Percentiles rank a stretch among this genome's conserved stretches.
These are phyloP conservation scores for Luvunga scandens DNA, from an alignment of 345 rosid species.

Conservation along the genomic window DNA sequence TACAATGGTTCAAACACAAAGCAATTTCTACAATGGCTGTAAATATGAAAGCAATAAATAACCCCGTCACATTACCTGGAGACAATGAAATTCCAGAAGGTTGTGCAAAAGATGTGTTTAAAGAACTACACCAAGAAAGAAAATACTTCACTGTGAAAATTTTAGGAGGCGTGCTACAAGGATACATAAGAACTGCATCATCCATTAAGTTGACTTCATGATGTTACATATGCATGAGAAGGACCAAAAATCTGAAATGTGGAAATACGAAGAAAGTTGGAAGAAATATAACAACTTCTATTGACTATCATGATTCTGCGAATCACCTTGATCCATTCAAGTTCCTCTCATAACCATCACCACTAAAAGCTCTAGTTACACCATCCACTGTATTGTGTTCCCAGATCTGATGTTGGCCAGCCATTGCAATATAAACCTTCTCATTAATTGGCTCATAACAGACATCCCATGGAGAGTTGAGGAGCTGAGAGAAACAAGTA, in stretches of 20 bases:
- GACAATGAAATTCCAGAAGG: slow-evolving; percentile 88
- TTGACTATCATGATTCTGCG: slow-evolving; percentile 1
- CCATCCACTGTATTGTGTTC: slow-evolving; percentile 64
- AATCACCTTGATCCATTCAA: slow-evolving; percentile 80
- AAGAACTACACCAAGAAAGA: slow-evolving; percentile 51
- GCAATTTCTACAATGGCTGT: not conserved
- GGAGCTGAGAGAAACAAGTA: slow-evolving; percentile 47
- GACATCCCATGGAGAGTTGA: slow-evolving; percentile 97
- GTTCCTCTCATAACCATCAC: slow-evolving; percentile 91
- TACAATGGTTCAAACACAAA: not conserved
- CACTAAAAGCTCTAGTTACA: slow-evolving; percentile 75
- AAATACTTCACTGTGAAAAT: not conserved
- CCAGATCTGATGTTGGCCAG: slow-evolving; percentile 98
- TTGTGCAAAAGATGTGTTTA: slow-evolving; percentile 81
- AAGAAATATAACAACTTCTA: not conserved
- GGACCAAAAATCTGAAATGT: slow-evolving; percentile 4
- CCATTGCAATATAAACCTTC: slow-evolving; percentile 90
- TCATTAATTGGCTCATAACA: slow-evolving; percentile 66
- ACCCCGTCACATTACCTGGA: slow-evolving; percentile 45
- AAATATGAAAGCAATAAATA: slow-evolving; percentile 5
- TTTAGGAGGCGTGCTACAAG: not conserved
- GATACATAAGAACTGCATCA: not conserved
- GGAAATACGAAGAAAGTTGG: not conserved
- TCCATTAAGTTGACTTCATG: not conserved
- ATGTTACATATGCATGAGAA: not conserved